These are phyloP conservation scores for Sphaerosporella brunnea DNA, from an alignment of 495 filamentous ascomycete species.

Conservation along the genomic window DNA sequence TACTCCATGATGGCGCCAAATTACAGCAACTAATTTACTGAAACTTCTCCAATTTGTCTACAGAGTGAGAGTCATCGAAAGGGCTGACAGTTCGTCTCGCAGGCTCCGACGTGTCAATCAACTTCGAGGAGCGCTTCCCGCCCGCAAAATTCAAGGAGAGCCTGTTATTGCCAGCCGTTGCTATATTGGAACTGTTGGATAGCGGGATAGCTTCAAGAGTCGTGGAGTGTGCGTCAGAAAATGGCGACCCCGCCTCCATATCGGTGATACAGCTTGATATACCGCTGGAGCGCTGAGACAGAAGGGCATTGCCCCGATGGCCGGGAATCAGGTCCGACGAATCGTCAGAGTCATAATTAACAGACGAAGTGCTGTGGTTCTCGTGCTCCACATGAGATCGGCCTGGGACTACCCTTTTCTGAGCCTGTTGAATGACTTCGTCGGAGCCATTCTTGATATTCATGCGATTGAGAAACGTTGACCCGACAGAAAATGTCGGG, in stretches of 20 bases:
- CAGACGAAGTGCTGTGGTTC: conserved; percentile 20
- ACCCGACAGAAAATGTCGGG: conserved; percentile 43
- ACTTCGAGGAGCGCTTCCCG: not conserved
- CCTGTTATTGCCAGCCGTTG: conserved; percentile 6
- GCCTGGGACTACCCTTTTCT: conserved; percentile 8
- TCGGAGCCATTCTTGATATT: conserved; percentile 29
- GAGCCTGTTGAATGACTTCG: not conserved
- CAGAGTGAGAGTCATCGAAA: conserved; percentile 24
- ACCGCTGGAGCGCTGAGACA: conserved; percentile 21
- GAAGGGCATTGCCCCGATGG: conserved; percentile 11
- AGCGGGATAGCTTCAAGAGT: conserved; percentile 12
- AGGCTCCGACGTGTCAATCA: not conserved
- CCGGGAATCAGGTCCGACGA: conserved; percentile 19
- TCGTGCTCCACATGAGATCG: conserved; percentile 11
- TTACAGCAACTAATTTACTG: not conserved
- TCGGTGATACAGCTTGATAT: conserved; percentile 24
- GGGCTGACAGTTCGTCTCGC: conserved; percentile 21
- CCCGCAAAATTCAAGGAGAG: conserved; percentile 9
- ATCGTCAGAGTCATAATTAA: conserved; percentile 18
- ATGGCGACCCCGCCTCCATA: conserved; percentile 23
- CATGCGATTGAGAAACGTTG: conserved; percentile 44
- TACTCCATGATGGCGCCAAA: not conserved
- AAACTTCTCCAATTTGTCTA: conserved; percentile 8
- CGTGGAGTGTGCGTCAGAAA: conserved; percentile 22
- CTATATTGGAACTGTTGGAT: conserved; percentile 9